Base-by-base conservation (phyloP, 2,329 filamentous ascomycete genomes). In the Colletotrichum acutatum region DNA sequence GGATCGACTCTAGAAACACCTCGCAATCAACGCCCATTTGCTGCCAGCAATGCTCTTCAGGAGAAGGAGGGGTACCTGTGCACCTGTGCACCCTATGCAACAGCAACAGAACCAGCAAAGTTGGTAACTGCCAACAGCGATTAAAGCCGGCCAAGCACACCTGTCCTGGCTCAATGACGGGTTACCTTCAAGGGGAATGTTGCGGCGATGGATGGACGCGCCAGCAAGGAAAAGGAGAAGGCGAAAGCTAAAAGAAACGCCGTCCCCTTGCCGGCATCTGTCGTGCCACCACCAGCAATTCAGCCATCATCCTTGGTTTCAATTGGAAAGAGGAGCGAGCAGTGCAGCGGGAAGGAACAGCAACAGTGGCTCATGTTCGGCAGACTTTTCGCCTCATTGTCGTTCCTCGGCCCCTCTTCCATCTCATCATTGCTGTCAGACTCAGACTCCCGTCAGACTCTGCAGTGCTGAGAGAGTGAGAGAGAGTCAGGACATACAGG, bases 271-370 rank as follows among this genome's bases (percentile, higher is more conserved):
- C 32, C 66, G 66, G 70, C 66, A 60, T 49, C 42, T 59, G 54
- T 72, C 49, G 71, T 69, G 59, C 70, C 70, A 72, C 70, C 54
- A 58, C 54, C 26, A 62, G 22, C 53, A 59, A 32, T 34, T 37
- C 59, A 72, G 66, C 70, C 66, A 70, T 64, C 37, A 69, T 61
- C 66, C 56, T 72, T 70, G 66, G 71, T 67, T 56, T 22, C 49
- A 32, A 65, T 30, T 57, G 46, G 56, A 22, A 59, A 49, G 64
- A 46, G 14, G 64, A 26, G 28, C 64, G 34, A 66, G 24, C 52
- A 56, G 62, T 24, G 24, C 32, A 16, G 52, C 52, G 34, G 22
- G 46, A 64, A 64, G 26, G 46, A 65, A 56, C 52, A 65, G 52
- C 62, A 63, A 53, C 46, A 14, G 32, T 65, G 62, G 62, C 53